Evolutionary conservation across 2,329 filamentous ascomycete genomes (phyloP), one percentile per base, ranked within the genome.

Genomic region (Aureobasidium sp.): DNA sequence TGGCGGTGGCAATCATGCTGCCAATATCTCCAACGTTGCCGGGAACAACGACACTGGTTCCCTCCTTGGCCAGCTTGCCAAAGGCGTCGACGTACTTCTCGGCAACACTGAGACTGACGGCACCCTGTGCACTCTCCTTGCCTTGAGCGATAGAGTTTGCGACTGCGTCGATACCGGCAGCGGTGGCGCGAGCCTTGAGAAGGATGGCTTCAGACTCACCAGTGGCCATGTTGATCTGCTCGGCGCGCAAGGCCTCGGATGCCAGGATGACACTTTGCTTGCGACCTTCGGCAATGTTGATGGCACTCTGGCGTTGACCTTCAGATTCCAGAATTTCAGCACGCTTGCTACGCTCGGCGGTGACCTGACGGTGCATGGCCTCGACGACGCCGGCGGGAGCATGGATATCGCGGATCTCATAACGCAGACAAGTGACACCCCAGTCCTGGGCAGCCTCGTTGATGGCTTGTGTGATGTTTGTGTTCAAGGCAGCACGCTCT

Each of bases 41-140:
- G 0, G 94, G 94, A 15, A 99, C 92, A 22, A 99, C 91, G 31
- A 99, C 88, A 5, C 91, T 90, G 3, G 94, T 99, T 69, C 94
- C 91, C 79, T 99, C 92, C 77, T 93, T 94, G 56, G 94, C 94
- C 68, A 99, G 80, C 72, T 92, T 90, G 67, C 84, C 87, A 71
- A 97, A 99, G 4, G 94, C 94, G 49, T 95, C 93, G 58, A 99
- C 94, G 70, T 99, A 99, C 77, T 97, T 96, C 82, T 99, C 94
- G 0, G 94, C 94, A 9, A 99, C 90, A 15, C 83, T 90, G 65
- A 99, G 77, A 70, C 90, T 92, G 48, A 99, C 83, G 29, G 94
- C 94, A 37, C 85, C 85, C 72, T 94, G 88, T 2, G 94, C 94
- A 61, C 86, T 82, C 61, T 85, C 82, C 67, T 88, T 81, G 62